These are phyloP conservation scores for Rhodotorula mucilaginosa DNA, from an alignment of 1,284 basidiomycete species.

Conservation along the genomic window DNA sequence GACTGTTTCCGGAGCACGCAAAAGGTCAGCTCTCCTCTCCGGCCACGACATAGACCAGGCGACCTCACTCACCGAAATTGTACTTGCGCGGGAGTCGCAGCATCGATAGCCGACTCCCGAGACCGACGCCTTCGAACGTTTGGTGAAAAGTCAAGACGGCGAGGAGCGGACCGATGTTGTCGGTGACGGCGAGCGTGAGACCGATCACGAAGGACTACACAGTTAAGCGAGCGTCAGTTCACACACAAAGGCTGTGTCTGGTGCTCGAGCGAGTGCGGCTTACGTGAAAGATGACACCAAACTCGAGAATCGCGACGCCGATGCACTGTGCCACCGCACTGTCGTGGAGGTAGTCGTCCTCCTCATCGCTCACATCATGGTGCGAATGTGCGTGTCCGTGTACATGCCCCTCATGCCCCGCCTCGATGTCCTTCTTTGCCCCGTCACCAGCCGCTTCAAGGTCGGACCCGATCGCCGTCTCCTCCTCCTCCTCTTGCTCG, in stretches of 20 bases:
- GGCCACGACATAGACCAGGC: conserved; percentile 47
- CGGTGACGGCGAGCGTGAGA: conserved; percentile 82
- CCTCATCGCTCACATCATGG: not conserved
- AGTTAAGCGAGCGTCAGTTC: not conserved
- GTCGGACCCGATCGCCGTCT: not conserved
- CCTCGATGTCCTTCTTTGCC: conserved; percentile 13
- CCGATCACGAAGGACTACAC: conserved; percentile 70
- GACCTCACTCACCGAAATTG: conserved; percentile 64
- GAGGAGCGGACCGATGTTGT: conserved; percentile 78
- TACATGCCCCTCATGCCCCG: not conserved
- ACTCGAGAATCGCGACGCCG: conserved; percentile 79
- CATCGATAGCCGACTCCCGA: conserved; percentile 72
- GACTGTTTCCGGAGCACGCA: conserved; percentile 58
- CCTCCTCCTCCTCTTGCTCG: not conserved
- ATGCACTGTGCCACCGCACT: conserved; percentile 70
- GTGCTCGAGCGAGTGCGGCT: not conserved
- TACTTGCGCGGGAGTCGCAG: conserved; percentile 63
- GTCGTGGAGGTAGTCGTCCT: conserved; percentile 48
- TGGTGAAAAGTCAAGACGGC: conserved; percentile 72
- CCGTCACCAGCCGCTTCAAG: not conserved
- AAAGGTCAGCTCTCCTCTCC: conserved; percentile 1
- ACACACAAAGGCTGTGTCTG: not conserved
- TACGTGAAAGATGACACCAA: conserved; percentile 84
- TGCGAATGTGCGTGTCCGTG: not conserved
- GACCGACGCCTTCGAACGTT: conserved; percentile 81